A percentile compares a stretch with the other conserved stretches of the same genome.
These are phyloP conservation scores for Metarhizium anisopliae DNA, from an alignment of 2,329 filamentous ascomycete genomes.

Conservation along the genomic window DNA sequence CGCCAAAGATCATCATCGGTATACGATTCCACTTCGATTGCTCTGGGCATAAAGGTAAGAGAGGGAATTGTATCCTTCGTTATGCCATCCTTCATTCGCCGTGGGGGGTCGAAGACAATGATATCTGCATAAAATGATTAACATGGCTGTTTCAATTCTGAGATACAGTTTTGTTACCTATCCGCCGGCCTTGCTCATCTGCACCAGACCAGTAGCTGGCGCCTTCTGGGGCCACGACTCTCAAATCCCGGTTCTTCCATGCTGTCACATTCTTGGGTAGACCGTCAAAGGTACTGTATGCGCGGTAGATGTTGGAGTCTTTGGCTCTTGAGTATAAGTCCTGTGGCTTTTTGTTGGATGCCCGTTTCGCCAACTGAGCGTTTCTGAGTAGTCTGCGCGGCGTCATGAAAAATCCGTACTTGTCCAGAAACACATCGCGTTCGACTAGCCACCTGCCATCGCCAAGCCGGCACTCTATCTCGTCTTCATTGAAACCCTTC, in stretches of 20 bases:
- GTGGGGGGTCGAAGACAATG: constrained; percentile 12
- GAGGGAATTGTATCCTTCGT: constrained; percentile 13
- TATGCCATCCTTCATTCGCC: constrained; percentile 14
- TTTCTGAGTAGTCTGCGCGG: constrained; percentile 5
- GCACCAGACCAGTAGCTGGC: constrained; percentile 15
- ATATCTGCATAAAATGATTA: neutral
- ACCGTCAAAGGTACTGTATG: constrained; percentile 18
- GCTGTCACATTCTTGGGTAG: constrained; percentile 13
- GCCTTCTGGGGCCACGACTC: constrained; percentile 19
- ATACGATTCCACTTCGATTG: constrained; percentile 19
- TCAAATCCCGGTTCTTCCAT: constrained; percentile 18
- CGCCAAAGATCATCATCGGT: constrained; percentile 18
- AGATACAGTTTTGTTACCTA: constrained; percentile 4
- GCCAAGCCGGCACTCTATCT: constrained; percentile 13
- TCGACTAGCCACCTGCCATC: constrained; percentile 16
- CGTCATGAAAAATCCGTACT: constrained; percentile 13
- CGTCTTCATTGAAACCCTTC: constrained; percentile 16
- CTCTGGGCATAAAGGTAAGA: constrained; percentile 20
- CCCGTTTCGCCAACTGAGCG: constrained; percentile 1
- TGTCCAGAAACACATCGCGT: constrained; percentile 14
- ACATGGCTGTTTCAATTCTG: neutral
- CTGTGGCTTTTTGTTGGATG: constrained; percentile 5
- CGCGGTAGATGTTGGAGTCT: constrained; percentile 17
- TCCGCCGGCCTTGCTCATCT: constrained; percentile 13
- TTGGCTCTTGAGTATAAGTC: constrained; percentile 11